These are phyloP conservation scores for Penicillium simplicissimum DNA, from an alignment of 495 filamentous ascomycete genomes.

Conservation along the genomic window DNA sequence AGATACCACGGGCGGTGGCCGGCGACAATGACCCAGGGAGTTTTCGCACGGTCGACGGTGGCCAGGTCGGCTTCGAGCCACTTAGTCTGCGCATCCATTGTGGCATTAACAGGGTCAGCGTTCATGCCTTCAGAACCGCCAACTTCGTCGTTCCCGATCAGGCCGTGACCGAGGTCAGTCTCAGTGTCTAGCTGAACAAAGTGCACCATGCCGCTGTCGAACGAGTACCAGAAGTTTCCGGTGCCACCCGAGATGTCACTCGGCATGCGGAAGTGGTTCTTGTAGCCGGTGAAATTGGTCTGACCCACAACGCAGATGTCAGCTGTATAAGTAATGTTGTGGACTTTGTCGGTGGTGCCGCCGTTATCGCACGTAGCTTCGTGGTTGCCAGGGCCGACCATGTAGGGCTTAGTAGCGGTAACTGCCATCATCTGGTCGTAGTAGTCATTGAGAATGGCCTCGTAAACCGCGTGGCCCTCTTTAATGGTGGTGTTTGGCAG, in stretches of 20 bases:
- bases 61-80: conserved; percentile 13
- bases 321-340: conserved; percentile 3
- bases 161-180: conserved; percentile 31
- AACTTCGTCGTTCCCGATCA: conserved; percentile 8
- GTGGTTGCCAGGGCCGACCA: conserved; percentile 48
- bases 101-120: conserved; percentile 4
- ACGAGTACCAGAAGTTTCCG: conserved; percentile 59
- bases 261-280: conserved; percentile 53
- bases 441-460: conserved; percentile 45
- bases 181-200: conserved; percentile 50
- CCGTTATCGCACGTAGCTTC: conserved; percentile 40
- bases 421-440: conserved; percentile 39
- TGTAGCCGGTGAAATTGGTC: conserved; percentile 53
- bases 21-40: conserved; percentile 16
- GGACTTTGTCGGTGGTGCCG: conserved; percentile 5
- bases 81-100: conserved; percentile 6
- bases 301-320: conserved; percentile 33
- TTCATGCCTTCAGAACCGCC: conserved; percentile 10
- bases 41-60: conserved; percentile 5
- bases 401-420: conserved; percentile 37
- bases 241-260: conserved; percentile 45
- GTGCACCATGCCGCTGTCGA: conserved; percentile 57
- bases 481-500: conserved; percentile 34
- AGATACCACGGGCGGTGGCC: conserved; percentile 17
- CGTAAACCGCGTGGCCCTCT: conserved; percentile 34